Percentiles rank a stretch among this genome's conserved stretches.
These are phyloP conservation scores for Ceriops tagal DNA, from an alignment of 345 rosid species.

Conservation along the genomic window DNA sequence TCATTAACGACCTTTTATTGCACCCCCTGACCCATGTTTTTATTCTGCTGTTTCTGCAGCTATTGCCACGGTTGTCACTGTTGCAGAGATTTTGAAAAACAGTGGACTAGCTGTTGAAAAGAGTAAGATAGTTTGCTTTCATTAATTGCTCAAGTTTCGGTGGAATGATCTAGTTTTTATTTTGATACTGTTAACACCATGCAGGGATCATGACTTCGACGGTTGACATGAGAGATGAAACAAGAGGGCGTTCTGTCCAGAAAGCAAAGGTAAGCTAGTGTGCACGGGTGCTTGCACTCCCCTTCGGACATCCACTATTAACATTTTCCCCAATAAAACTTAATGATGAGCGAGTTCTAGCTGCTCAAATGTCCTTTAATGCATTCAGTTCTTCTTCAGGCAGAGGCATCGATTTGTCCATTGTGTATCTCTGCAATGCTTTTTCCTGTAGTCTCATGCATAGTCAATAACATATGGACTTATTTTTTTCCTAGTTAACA, in stretches of 20 bases:
- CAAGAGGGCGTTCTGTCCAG: constrained; percentile 72
- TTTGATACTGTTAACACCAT: constrained; percentile 1
- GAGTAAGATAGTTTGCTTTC: constrained; percentile 44
- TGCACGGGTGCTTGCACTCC: too few relatives aligned
- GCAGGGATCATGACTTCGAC: constrained; percentile 74
- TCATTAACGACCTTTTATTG: neutral
- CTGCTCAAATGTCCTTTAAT: too few relatives aligned
- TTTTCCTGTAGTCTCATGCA: too few relatives aligned
- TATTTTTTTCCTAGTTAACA: neutral
- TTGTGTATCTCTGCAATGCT: too few relatives aligned
- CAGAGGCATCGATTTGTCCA: too few relatives aligned
- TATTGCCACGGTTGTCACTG: constrained; percentile 75
- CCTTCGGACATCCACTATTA: too few relatives aligned
- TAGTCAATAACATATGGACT: neutral
- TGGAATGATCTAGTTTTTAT: neutral
- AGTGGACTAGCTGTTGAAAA: constrained; percentile 80
- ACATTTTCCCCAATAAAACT: too few relatives aligned
- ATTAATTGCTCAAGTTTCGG: neutral
- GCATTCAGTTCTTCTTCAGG: too few relatives aligned
- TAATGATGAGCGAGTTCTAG: too few relatives aligned
- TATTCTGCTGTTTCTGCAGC: constrained; percentile 42
- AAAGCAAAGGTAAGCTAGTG: constrained; percentile 64
- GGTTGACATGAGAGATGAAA: constrained; percentile 74
- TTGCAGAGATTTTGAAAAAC: constrained; percentile 84
- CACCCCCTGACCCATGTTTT: neutral